phyloP scores from a whole-genome alignment of 768 basidiomycete genomes.

The Rhizopogon vulgaris region DNA sequence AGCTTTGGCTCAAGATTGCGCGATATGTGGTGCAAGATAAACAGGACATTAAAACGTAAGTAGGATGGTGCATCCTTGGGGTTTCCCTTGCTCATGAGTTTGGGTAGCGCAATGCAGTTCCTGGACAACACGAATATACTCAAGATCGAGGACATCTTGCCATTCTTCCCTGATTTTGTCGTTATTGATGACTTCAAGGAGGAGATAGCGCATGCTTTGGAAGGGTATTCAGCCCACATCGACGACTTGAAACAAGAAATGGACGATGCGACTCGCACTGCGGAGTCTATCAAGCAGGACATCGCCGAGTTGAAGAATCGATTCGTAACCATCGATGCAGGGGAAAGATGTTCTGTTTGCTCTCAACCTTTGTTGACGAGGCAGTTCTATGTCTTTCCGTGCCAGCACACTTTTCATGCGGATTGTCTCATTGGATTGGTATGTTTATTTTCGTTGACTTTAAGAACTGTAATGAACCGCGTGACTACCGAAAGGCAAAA shows the following conservation, averaged over 20 bases:
- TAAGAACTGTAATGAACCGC: conserved; percentile 4
- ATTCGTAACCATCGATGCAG: conserved; percentile 86
- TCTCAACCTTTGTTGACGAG: conserved; percentile 68
- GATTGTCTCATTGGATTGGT: conserved; percentile 95
- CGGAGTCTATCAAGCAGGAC: conserved; percentile 91
- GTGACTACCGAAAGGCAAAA: conserved; percentile 57
- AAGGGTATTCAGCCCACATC: conserved; percentile 90
- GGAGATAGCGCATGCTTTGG: conserved; percentile 93
- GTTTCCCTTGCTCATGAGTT: not conserved
- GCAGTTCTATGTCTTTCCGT: conserved; percentile 98
- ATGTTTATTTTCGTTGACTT: conserved; percentile 25
- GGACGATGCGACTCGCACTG: conserved; percentile 90
- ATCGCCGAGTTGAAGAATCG: conserved; percentile 80
- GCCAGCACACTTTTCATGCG: conserved; percentile 95
- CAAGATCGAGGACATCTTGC: conserved; percentile 97
- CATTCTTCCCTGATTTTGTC: conserved; percentile 99
- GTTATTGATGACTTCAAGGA: conserved; percentile 99
- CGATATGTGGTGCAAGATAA: conserved; percentile 97
- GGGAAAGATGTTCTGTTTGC: conserved; percentile 84
- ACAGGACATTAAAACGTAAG: conserved; percentile 96
- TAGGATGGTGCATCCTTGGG: conserved; percentile 11
- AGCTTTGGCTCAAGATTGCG: conserved; percentile 98
- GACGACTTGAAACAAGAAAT: conserved; percentile 88
- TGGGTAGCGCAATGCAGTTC: conserved; percentile 87
- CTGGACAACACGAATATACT: conserved; percentile 90